A percentile compares a stretch with the other conserved stretches of the same genome.
These are phyloP conservation scores for Ascocoryne sarcoides DNA, from an alignment of 2,329 filamentous ascomycete species.

Conservation along the genomic window DNA sequence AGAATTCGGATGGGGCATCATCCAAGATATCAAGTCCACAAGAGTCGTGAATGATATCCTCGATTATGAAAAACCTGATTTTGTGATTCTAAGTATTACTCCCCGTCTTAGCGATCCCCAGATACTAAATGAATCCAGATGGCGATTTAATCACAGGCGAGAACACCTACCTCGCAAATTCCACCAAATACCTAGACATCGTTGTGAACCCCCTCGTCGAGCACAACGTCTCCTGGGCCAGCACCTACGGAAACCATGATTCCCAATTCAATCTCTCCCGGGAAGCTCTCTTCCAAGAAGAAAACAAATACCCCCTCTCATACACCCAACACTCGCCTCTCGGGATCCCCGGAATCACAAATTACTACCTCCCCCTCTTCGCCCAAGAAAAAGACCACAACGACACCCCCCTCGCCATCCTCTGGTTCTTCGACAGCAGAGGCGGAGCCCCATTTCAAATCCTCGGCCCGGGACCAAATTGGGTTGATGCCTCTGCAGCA, in stretches of 20 bases:
- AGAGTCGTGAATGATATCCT: conserved; percentile 50
- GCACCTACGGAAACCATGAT: conserved; percentile 66
- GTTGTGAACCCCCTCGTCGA: conserved; percentile 50
- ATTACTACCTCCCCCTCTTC: conserved; percentile 47
- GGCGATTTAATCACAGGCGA: conserved; percentile 66
- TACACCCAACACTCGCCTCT: conserved; percentile 37
- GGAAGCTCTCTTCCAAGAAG: conserved; percentile 32
- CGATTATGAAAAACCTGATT: conserved; percentile 43
- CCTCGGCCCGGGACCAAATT: conserved; percentile 30
- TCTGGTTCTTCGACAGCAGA: conserved; percentile 67
- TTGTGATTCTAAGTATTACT: conserved; percentile 49
- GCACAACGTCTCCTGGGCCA: conserved; percentile 51
- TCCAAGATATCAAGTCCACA: conserved; percentile 48
- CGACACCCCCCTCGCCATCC: conserved; percentile 35
- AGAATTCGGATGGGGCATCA: conserved; percentile 33
- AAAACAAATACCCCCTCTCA: conserved; percentile 29
- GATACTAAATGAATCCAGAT: conserved; percentile 26
- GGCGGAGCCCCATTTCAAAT: conserved; percentile 45
- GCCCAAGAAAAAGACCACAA: conserved; percentile 23
- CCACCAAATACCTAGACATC: conserved; percentile 48
- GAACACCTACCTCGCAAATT: conserved; percentile 46
- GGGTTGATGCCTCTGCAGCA: conserved; percentile 36
- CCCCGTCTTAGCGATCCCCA: conserved; percentile 4
- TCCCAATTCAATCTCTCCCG: conserved; percentile 48
- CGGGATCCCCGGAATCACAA: conserved; percentile 37